phyloP scores from a whole-genome alignment of 805 yeast genomes.

The Candida palmyrensis region DNA sequence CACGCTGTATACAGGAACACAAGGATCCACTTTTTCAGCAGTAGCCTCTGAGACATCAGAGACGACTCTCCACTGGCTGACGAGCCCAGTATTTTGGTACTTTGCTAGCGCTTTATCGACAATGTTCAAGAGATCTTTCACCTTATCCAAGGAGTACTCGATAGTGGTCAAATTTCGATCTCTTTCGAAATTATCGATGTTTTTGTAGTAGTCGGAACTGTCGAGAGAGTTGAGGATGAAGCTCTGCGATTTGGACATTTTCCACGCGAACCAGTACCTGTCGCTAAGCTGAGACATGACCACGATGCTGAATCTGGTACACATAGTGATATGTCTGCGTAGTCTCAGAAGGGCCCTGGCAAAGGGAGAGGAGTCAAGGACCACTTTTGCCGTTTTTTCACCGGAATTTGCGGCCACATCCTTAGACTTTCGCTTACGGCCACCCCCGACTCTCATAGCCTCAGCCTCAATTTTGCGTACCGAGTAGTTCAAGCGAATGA shows the following conservation, averaged over 20 bases:
- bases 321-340: too few relatives aligned
- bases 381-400: not conserved
- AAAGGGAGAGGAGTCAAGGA: too few relatives aligned
- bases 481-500: not conserved
- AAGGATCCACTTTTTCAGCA: too few relatives aligned
- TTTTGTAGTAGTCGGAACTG: conserved; percentile 9
- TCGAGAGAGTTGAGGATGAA: conserved; percentile 9
- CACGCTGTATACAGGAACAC: too few relatives aligned
- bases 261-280: conserved; percentile 15
- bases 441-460: conserved; percentile 7
- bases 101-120: not conserved
- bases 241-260: conserved; percentile 12
- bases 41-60: too few relatives aligned
- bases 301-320: conserved; percentile 8
- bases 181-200: conserved; percentile 1
- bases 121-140: conserved; percentile 5
- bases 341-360: conserved; percentile 5
- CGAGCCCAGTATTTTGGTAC: conserved; percentile 2
- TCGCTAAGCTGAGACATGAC: conserved; percentile 11
- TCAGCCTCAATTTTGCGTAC: not conserved
- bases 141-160: conserved; percentile 4
- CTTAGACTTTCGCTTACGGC: not conserved
- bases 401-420: not conserved
- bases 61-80: conserved; percentile 1
- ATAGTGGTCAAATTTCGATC: not conserved